A percentile compares a stretch with the other conserved stretches of the same genome.
Evolutionary conservation across 2,329 filamentous ascomycete genomes (phyloP).

Genomic region (Zarea fungicola): DNA sequence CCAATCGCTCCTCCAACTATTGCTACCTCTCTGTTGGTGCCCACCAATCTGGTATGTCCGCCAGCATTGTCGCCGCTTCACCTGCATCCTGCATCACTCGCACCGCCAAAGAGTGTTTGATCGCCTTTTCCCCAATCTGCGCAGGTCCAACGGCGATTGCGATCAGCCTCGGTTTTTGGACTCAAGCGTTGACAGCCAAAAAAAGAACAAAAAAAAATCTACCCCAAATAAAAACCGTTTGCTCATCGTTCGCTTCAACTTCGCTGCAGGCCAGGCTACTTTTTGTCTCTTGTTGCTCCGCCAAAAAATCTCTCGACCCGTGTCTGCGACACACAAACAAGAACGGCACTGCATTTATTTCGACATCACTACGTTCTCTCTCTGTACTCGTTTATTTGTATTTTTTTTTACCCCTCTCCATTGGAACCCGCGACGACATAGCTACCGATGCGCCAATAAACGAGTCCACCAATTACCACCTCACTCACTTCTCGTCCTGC

Average conservation of each 20-base stretch:
- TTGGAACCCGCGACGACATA: background rate
- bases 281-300: background rate
- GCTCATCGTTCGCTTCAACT: background rate
- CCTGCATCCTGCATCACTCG: slow-evolving; percentile 7
- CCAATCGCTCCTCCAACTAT: background rate
- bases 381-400: background rate
- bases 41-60: background rate
- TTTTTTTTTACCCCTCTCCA: background rate
- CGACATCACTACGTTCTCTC: background rate
- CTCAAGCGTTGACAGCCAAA: too few relatives aligned
- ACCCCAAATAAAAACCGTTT: background rate
- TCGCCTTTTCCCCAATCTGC: background rate
- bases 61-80: background rate
- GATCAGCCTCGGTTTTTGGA: background rate
- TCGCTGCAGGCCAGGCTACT: background rate
- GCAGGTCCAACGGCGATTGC: background rate
- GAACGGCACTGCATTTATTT: background rate
- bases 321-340: background rate
- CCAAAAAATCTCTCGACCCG: background rate
- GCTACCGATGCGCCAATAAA: slow-evolving; percentile 5
- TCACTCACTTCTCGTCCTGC: slow-evolving; percentile 6
- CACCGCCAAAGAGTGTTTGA: slow-evolving; percentile 3
- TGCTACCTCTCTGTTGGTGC: background rate
- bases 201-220: too few relatives aligned
- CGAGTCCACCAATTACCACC: background rate